phyloP scores from a whole-genome alignment of 78 protist genomes.

The Chrysochromulina tobinii region DNA sequence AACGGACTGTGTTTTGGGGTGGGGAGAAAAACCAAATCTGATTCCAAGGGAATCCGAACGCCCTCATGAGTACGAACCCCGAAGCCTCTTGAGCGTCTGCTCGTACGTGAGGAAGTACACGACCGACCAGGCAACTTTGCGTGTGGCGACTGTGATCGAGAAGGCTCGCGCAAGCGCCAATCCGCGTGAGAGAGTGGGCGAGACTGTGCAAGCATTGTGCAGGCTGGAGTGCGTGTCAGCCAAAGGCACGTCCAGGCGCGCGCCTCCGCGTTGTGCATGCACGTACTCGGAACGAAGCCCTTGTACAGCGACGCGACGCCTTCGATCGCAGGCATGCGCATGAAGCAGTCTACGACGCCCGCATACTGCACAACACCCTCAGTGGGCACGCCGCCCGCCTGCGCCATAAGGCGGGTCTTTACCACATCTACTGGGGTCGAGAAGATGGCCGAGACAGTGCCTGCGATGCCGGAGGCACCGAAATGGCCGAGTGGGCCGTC shows the following conservation, averaged over 20 bases:
- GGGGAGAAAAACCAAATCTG: too few species aligned
- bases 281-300: slow-evolving; percentile 38
- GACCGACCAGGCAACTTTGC: neutral
- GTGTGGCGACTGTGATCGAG: neutral
- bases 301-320: slow-evolving; percentile 42
- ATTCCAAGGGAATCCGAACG: too few species aligned
- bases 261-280: neutral
- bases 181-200: too few species aligned
- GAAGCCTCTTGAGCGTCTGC: neutral
- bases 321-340: slow-evolving; percentile 1
- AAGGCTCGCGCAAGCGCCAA: too few species aligned
- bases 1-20: too few species aligned
- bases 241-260: too few species aligned
- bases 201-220: too few species aligned
- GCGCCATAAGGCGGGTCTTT: slow-evolving; percentile 53
- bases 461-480: slow-evolving; percentile 8
- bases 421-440: slow-evolving; percentile 48
- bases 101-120: neutral
- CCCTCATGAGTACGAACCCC: neutral
- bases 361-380: neutral
- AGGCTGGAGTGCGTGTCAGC: too few species aligned
- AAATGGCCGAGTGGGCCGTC: slow-evolving; percentile 49
- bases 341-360: slow-evolving; percentile 32
- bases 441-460: slow-evolving; percentile 18
- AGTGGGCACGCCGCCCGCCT: slow-evolving; percentile 13